Evolutionary conservation across 148 eudicot species (phyloP).

Genomic region (Gaultheria prostrata): DNA sequence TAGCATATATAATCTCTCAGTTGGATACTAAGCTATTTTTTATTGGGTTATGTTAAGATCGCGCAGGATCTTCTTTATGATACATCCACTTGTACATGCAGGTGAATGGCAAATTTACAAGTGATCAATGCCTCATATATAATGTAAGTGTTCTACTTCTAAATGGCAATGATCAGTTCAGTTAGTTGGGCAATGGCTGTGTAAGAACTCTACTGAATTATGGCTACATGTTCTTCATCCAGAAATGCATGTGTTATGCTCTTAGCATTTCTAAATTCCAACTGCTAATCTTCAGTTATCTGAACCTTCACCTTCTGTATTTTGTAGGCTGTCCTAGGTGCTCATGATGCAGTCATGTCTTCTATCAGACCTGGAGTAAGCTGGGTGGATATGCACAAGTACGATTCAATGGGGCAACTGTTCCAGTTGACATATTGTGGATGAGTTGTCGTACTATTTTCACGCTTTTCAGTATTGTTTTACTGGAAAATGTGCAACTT

Average conservation of each 20-base stretch:
- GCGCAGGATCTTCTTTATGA: neutral
- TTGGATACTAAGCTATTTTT: neutral
- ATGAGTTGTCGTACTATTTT: neutral
- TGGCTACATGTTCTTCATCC: neutral
- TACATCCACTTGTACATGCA: slow-evolving; percentile 34
- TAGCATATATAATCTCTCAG: neutral
- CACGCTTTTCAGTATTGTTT: neutral
- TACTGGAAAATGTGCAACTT: neutral
- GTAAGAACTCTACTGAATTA: neutral
- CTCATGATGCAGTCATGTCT: slow-evolving; percentile 87
- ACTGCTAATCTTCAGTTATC: neutral
- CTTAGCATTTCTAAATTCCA: neutral
- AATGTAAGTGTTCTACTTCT: slow-evolving; percentile 55
- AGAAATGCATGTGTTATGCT: neutral
- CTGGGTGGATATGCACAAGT: slow-evolving; percentile 99
- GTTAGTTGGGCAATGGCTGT: neutral
- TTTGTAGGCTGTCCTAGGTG: slow-evolving; percentile 90
- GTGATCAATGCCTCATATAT: slow-evolving; percentile 76
- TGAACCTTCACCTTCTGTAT: neutral
- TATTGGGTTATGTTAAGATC: neutral
- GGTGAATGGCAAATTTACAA: slow-evolving; percentile 90
- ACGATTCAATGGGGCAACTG: slow-evolving; percentile 26
- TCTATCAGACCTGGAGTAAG: slow-evolving; percentile 86
- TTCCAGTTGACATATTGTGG: neutral
- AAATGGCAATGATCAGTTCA: neutral